phyloP scores from a whole-genome alignment of 1,284 basidiomycete genomes.

The Rhodotorula sp. region DNA sequence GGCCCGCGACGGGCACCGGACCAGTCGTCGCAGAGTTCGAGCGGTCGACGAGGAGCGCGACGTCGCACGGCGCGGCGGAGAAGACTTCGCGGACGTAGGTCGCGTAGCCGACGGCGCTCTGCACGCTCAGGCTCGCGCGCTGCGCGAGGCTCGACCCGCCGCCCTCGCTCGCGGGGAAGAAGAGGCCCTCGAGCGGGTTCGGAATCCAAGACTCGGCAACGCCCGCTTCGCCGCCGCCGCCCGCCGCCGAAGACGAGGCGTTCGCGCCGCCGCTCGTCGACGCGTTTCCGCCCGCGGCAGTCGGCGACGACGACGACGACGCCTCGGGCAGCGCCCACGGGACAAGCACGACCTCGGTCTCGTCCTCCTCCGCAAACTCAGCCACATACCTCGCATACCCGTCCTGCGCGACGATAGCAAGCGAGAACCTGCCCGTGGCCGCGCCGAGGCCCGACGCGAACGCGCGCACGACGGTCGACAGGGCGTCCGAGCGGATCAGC shows the following conservation, averaged over 20 bases:
- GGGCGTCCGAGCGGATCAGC: constrained; percentile 71
- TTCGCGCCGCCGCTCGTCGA: not conserved
- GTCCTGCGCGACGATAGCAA: constrained; percentile 68
- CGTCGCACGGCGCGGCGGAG: constrained; percentile 55
- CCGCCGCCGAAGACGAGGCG: not conserved
- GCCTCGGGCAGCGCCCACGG: constrained; percentile 65
- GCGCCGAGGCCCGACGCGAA: constrained; percentile 75
- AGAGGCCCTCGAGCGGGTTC: constrained; percentile 65
- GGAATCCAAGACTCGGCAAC: constrained; percentile 36
- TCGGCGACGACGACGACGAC: constrained; percentile 2
- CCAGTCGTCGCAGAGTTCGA: not conserved
- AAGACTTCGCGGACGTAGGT: constrained; percentile 79
- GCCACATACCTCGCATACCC: constrained; percentile 70
- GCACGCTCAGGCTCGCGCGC: constrained; percentile 12
- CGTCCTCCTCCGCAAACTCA: constrained; percentile 62
- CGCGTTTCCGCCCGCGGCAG: not conserved
- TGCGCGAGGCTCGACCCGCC: constrained; percentile 19
- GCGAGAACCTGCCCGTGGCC: constrained; percentile 60
- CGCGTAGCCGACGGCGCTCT: constrained; percentile 50
- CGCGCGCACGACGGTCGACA: constrained; percentile 76
- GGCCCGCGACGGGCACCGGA: constrained; percentile 15
- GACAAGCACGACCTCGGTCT: constrained; percentile 73
- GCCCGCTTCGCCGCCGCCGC: constrained; percentile 36
- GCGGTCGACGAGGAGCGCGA: constrained; percentile 69
- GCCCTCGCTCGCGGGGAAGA: constrained; percentile 49